A percentile compares a stretch with the other conserved stretches of the same genome.
Conservation (phyloP, 2,329 filamentous ascomycete species). For the Penicillium crustosum region DNA sequence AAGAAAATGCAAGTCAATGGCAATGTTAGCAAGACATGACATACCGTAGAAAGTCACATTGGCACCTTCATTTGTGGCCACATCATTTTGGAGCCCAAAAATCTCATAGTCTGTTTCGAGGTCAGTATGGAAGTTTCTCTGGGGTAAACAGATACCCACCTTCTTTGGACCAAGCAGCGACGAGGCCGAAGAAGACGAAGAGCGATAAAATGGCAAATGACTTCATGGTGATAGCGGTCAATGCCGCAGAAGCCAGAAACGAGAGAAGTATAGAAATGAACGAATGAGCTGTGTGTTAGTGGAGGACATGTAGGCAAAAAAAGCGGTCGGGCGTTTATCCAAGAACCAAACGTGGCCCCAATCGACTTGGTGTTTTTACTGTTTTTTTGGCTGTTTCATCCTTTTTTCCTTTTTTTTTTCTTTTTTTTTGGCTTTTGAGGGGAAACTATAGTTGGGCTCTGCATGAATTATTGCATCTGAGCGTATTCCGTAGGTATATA, state of each 20-base stretch:
- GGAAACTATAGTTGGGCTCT: background rate
- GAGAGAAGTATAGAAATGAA: slow-evolving; percentile 1
- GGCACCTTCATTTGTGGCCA: slow-evolving; percentile 70
- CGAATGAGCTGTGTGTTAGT: slow-evolving; percentile 12
- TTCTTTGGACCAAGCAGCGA: slow-evolving; percentile 82
- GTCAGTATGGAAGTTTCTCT: background rate
- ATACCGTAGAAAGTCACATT: slow-evolving; percentile 84
- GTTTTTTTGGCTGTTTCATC: background rate
- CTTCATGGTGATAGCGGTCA: slow-evolving; percentile 60
- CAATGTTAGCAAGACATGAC: background rate
- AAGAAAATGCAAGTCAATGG: background rate
- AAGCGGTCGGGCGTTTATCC: slow-evolving; percentile 16
- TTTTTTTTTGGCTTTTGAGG: background rate
- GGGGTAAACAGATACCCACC: slow-evolving; percentile 51
- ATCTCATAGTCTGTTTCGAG: slow-evolving; percentile 79
- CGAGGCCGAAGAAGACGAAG: slow-evolving; percentile 67
- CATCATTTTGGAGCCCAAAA: slow-evolving; percentile 89
- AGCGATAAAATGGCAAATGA: slow-evolving; percentile 63
- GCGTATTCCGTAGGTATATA: background rate
- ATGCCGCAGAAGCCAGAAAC: slow-evolving; percentile 22
- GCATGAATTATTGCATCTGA: slow-evolving; percentile 1
- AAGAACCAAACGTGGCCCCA: slow-evolving; percentile 21
- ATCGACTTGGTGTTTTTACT: slow-evolving; percentile 11
- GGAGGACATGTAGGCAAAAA: slow-evolving; percentile 10
- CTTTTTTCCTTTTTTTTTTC: too few relatives aligned